These are phyloP conservation scores for Penicillium salamii DNA, from an alignment of 495 filamentous ascomycete genomes.

Conservation along the genomic window DNA sequence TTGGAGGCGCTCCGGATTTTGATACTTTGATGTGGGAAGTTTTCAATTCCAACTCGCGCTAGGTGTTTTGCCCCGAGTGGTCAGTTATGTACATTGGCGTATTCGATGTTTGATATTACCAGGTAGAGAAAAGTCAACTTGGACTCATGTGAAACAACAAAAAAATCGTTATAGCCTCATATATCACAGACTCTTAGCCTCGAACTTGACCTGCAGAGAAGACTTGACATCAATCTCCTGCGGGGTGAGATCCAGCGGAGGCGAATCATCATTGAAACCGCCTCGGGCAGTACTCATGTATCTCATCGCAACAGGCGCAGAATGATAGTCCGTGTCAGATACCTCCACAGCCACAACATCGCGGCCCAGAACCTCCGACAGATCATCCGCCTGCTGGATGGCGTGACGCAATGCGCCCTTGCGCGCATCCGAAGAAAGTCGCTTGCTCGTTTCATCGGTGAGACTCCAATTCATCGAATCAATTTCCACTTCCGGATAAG, in stretches of 20 bases:
- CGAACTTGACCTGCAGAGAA: slow-evolving; percentile 8
- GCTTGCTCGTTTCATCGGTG: slow-evolving; percentile 16
- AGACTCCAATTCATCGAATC: slow-evolving; percentile 20
- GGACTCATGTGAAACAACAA: neutral
- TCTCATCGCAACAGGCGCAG: neutral
- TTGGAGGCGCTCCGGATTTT: slow-evolving; percentile 31
- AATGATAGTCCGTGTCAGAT: slow-evolving; percentile 1
- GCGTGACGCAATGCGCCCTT: slow-evolving; percentile 22
- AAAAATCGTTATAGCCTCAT: too few species aligned
- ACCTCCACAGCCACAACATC: slow-evolving; percentile 14
- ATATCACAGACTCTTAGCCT: too few species aligned
- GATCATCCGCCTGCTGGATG: slow-evolving; percentile 19
- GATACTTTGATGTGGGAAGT: slow-evolving; percentile 36
- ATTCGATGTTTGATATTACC: too few species aligned
- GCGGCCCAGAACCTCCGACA: slow-evolving; percentile 17
- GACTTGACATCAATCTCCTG: slow-evolving; percentile 9
- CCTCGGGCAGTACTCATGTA: neutral
- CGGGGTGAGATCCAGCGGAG: slow-evolving; percentile 6
- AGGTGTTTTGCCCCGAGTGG: neutral
- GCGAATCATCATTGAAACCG: neutral
- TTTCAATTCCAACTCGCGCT: slow-evolving; percentile 17
- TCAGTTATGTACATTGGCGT: too few species aligned
- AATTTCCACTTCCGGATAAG: slow-evolving; percentile 17
- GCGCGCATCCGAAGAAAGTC: slow-evolving; percentile 10
- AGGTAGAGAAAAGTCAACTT: too few species aligned